Conservation (phyloP, 805 yeast genomes). For the Ogataea henricii region DNA sequence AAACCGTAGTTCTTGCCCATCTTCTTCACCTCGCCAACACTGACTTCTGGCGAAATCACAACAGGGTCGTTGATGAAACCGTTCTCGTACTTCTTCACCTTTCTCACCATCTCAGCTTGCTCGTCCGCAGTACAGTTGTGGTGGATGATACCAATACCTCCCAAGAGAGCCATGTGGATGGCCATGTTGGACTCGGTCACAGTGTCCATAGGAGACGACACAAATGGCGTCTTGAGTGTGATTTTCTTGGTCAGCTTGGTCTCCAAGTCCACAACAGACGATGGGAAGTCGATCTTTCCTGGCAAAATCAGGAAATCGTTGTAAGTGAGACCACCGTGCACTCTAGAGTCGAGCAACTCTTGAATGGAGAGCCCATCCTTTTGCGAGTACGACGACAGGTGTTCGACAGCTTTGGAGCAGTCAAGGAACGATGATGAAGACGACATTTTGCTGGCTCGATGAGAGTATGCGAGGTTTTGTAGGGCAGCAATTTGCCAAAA, state of each 20-base stretch:
- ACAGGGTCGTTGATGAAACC: slow-evolving; percentile 96
- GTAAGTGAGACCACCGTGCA: slow-evolving; percentile 95
- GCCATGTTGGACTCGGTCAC: slow-evolving; percentile 98
- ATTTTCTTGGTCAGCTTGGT: slow-evolving; percentile 90
- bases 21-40: slow-evolving; percentile 78
- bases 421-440: slow-evolving; percentile 33
- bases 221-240: slow-evolving; percentile 89
- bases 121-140: slow-evolving; percentile 96
- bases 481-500: slow-evolving; percentile 30
- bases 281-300: slow-evolving; percentile 88
- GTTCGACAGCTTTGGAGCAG: slow-evolving; percentile 63
- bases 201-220: slow-evolving; percentile 99
- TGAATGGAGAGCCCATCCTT: slow-evolving; percentile 86
- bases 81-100: slow-evolving; percentile 95
- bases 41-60: slow-evolving; percentile 71
- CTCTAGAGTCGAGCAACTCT: slow-evolving; percentile 83
- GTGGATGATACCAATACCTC: slow-evolving; percentile 98
- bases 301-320: slow-evolving; percentile 95
- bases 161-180: slow-evolving; percentile 95
- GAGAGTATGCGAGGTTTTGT: slow-evolving; percentile 8
- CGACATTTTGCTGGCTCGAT: slow-evolving; percentile 3
- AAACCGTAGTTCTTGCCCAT: slow-evolving; percentile 79
- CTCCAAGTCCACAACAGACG: slow-evolving; percentile 75
- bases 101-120: slow-evolving; percentile 97
- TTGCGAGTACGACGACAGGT: slow-evolving; percentile 61